Conservation (phyloP, 768 basidiomycete species). For the Mycena latifolia region DNA sequence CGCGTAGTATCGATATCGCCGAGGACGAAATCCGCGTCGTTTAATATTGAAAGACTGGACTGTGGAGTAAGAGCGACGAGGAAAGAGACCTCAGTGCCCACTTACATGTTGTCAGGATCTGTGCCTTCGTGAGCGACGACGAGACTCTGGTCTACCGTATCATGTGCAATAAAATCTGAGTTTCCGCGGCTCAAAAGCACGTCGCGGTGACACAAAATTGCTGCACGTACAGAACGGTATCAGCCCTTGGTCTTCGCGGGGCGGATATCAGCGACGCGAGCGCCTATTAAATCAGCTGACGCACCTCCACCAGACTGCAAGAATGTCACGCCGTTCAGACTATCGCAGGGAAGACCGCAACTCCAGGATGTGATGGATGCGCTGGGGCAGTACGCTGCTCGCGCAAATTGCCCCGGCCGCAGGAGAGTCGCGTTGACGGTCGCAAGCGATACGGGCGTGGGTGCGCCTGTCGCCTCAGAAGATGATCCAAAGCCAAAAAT, state of each 20-base stretch:
- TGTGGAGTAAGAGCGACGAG: neutral
- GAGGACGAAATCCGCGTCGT: conserved; percentile 21
- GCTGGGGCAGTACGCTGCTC: conserved; percentile 53
- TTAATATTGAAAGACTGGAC: conserved; percentile 13
- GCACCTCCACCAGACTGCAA: conserved; percentile 49
- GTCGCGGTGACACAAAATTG: neutral
- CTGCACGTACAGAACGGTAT: conserved; percentile 45
- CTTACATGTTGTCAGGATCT: conserved; percentile 16
- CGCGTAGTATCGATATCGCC: conserved; percentile 9
- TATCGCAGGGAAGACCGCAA: conserved; percentile 22
- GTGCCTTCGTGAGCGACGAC: conserved; percentile 31
- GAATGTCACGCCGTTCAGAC: conserved; percentile 21
- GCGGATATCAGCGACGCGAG: conserved; percentile 7
- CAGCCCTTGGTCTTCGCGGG: conserved; percentile 40
- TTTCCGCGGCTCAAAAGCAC: neutral
- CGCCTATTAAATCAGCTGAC: conserved; percentile 17
- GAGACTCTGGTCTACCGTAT: conserved; percentile 5
- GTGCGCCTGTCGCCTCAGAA: conserved; percentile 14
- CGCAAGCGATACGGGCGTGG: conserved; percentile 22
- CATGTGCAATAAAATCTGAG: conserved; percentile 24
- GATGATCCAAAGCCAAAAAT: conserved; percentile 13
- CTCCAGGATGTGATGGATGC: conserved; percentile 44
- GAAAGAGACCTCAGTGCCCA: neutral
- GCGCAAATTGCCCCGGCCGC: conserved; percentile 50
- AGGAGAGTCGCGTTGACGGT: conserved; percentile 30